A percentile compares a stretch with the other conserved stretches of the same genome.
Evolutionary conservation across 2,329 filamentous ascomycete genomes (phyloP).

Genomic region (Aspergillus chevalieri): DNA sequence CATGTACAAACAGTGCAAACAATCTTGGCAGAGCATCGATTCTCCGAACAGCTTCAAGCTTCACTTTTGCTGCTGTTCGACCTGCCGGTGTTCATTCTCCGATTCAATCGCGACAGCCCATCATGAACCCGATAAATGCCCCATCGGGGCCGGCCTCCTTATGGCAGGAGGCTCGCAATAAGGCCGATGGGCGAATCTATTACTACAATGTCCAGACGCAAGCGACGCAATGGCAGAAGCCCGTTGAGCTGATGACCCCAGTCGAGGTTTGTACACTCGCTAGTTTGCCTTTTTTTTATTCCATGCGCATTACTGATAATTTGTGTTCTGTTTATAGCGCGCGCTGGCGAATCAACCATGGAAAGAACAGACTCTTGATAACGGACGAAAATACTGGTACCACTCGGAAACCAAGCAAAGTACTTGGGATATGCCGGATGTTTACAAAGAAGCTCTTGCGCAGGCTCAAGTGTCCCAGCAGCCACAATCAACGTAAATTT

Average conservation of each 20-base stretch:
- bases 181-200: conserved; percentile 72
- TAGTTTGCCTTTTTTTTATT: conserved; percentile 3
- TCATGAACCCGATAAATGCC: conserved; percentile 53
- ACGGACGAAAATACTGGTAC: conserved; percentile 91
- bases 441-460: conserved; percentile 68
- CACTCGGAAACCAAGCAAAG: conserved; percentile 88
- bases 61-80: conserved; percentile 13
- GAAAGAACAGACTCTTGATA: conserved; percentile 84
- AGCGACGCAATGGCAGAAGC: conserved; percentile 89
- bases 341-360: conserved; percentile 77
- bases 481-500: conserved; percentile 42
- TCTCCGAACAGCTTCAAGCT: conserved; percentile 16
- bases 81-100: neutral
- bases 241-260: conserved; percentile 76
- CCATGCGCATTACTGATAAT: conserved; percentile 11
- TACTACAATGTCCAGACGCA: conserved; percentile 87
- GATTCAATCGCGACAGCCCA: neutral
- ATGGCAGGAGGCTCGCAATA: conserved; percentile 76
- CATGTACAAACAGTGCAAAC: conserved; percentile 23
- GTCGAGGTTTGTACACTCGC: conserved; percentile 58
- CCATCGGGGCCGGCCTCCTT: conserved; percentile 46
- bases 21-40: conserved; percentile 5
- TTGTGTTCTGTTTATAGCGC: conserved; percentile 48
- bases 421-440: conserved; percentile 89
- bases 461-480: conserved; percentile 43